Evolutionary conservation across 2,329 filamentous ascomycete species (phyloP).

Genomic region (Penicillium brasilianum): DNA sequence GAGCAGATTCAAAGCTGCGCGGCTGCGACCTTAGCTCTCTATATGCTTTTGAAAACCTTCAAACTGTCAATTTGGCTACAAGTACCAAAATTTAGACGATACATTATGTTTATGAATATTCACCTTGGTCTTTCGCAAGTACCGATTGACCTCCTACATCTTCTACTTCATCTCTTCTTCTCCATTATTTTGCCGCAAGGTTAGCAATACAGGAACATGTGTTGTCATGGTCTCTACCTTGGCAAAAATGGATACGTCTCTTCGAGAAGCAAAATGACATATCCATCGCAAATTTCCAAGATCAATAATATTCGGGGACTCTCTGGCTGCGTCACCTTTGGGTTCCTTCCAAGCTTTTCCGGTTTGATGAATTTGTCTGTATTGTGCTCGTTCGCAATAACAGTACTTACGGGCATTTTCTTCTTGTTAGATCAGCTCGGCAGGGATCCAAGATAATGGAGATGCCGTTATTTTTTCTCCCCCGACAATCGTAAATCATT

Average conservation of each 20-base stretch:
- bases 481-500: conserved; percentile 13
- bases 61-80: conserved; percentile 2
- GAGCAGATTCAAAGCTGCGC: conserved; percentile 55
- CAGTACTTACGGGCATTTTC: conserved; percentile 24
- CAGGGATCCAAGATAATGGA: conserved; percentile 17
- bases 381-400: conserved; percentile 19
- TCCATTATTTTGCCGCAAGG: background rate
- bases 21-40: conserved; percentile 33
- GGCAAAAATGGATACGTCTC: conserved; percentile 14
- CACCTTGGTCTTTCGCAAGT: background rate
- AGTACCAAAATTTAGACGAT: conserved; percentile 11
- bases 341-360: background rate
- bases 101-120: background rate
- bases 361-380: conserved; percentile 10
- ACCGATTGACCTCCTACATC: too few relatives aligned
- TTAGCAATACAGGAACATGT: conserved; percentile 12
- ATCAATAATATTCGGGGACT: conserved; percentile 18
- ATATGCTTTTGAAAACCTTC: background rate
- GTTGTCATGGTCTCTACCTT: conserved; percentile 10
- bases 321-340: conserved; percentile 28
- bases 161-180: background rate
- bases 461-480: conserved; percentile 26
- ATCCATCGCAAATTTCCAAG: conserved; percentile 21
- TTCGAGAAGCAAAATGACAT: conserved; percentile 14
- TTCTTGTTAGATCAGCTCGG: background rate